A percentile compares a stretch with the other conserved stretches of the same genome.
These are phyloP conservation scores for Mariannaea elegans DNA, from an alignment of 2,329 filamentous ascomycete species.

Conservation along the genomic window DNA sequence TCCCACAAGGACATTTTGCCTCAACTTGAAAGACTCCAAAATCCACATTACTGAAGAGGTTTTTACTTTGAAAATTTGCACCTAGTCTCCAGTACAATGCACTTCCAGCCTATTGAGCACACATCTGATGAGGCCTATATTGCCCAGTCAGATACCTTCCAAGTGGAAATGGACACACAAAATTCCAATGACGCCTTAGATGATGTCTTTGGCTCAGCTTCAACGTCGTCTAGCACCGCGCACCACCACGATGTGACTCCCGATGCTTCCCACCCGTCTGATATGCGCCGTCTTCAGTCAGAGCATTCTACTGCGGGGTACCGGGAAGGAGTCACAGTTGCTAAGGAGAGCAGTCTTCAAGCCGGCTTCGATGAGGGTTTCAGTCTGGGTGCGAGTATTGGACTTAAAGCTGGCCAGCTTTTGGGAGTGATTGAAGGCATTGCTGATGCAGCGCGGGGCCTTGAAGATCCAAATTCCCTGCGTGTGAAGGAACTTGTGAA, in stretches of 20 bases:
- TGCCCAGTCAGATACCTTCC: slow-evolving; percentile 27
- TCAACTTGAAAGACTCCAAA: neutral
- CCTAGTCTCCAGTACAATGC: slow-evolving; percentile 38
- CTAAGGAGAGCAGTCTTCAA: slow-evolving; percentile 82
- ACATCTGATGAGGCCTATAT: slow-evolving; percentile 41
- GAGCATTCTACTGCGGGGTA: slow-evolving; percentile 89
- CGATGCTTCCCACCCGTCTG: slow-evolving; percentile 58
- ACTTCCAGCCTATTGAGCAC: slow-evolving; percentile 45
- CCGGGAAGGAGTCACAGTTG: slow-evolving; percentile 81
- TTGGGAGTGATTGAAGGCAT: slow-evolving; percentile 83
- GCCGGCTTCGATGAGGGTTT: slow-evolving; percentile 93
- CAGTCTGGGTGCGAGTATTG: slow-evolving; percentile 82
- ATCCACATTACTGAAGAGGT: no score
- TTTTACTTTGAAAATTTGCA: neutral
- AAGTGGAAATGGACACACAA: slow-evolving; percentile 15
- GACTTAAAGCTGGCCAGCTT: slow-evolving; percentile 76
- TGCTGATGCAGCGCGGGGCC: slow-evolving; percentile 53
- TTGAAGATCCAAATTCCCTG: slow-evolving; percentile 36
- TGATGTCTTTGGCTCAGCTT: slow-evolving; percentile 48
- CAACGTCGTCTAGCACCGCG: slow-evolving; percentile 32
- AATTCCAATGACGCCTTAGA: slow-evolving; percentile 43
- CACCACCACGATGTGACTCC: slow-evolving; percentile 18
- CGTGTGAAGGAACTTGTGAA: slow-evolving; percentile 48
- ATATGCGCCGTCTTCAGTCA: slow-evolving; percentile 77
- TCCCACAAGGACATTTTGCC: slow-evolving; percentile 16